Base-by-base conservation (phyloP, 225 moss, liverwort and hornwort genomes). In the Physcomitrium patens region DNA sequence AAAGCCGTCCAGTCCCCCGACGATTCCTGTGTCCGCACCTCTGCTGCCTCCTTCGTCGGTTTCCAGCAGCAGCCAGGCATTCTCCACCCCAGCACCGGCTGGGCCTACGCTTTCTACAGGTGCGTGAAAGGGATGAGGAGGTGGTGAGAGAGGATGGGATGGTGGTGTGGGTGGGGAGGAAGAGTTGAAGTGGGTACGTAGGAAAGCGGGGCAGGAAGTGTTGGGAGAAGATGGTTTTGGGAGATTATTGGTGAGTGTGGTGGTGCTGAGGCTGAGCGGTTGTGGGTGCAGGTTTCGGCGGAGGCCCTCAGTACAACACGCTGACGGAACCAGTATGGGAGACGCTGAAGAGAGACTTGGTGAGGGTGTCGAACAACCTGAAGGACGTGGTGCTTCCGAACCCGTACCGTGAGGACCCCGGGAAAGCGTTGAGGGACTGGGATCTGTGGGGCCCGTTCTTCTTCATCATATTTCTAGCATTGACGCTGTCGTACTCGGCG, bases 391-490 rank as follows among this genome's bases (percentile, higher is more conserved):
- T 99, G 43, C 93, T 99, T 54, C 99, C 95, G 7, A 99, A 99
- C 60, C 95, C 95, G 47, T 99, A 76, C 64, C 91, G 95, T 64
- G 92, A 95, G 83, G 99, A 99, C 77, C 99, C 99, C 10, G 99
- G 99, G 48, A 99, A 95, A 82, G 95, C 99, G 27, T 83, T 99
- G 72, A 73, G 99, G 72, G 99, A 99, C 57, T 99, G 99, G 99
- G 99, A 99, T 87, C 77, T 99, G 41, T 99, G 99, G 99, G 94
- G 94, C 19, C 94, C 94, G 48, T 91, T 94, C 81, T 90, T 94
- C 76, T 94, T 89, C 77, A 88, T 94, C 73, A 90, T 94, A 63
- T 85, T 90, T 66, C 80, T 94, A 69, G 86, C 77, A 16, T 82
- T 86, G 23, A 83, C 79, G 5, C 68, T 89, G 73, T 87, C 89